Base-by-base conservation (phyloP, 306 rosid genomes). In the Alnus rubra region DNA sequence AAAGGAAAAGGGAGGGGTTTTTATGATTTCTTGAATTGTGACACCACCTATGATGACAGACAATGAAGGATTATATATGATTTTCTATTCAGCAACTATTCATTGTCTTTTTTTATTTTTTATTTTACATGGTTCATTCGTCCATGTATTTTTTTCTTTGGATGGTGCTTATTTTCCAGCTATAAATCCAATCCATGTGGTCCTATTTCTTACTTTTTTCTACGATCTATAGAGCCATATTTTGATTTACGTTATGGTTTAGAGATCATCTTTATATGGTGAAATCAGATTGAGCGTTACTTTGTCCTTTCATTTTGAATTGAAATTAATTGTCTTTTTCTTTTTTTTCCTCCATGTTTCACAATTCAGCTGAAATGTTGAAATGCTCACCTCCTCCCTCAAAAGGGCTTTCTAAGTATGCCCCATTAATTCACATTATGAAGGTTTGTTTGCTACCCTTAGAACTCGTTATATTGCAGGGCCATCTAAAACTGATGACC, bases 391-490 rank as follows among this genome's bases (percentile, higher is more conserved):
- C 98, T 75, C 87, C 94, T 30, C 98, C 98, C 59, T 85, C 88
- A 39, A 90, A 90, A 85, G 82, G 52, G 53, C 92, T 95, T 79
- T 95, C 98, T 33, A 82, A 79, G 74, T 80, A 87, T 85, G 98
- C 98, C 42, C 98, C 98, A 75, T 58, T 95, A 84, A 95, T 95
- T 85, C 96, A 87, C 81, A 48, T 95, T 68, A 95, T 95, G 96
- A 95, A 95, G 98, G 98, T 95, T 73, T 87, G 95, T 74, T 74
- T 10, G 8, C 69, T 52, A 67, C 76, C 23, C 16, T 16, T 19
- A 3, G 58, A 39, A 13, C 28, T 74, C 13, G 9, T 28, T 67
- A 42, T 47, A 56, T 55, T 80, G 55, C 55, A 44, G 30, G 12
- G 28, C 50, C 15, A 30, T 70, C 56, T 76, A 50, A 67, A 76